Evolutionary conservation across 352 stramenopile species (phyloP).

Genomic region (Phytopythium oedochilum): DNA sequence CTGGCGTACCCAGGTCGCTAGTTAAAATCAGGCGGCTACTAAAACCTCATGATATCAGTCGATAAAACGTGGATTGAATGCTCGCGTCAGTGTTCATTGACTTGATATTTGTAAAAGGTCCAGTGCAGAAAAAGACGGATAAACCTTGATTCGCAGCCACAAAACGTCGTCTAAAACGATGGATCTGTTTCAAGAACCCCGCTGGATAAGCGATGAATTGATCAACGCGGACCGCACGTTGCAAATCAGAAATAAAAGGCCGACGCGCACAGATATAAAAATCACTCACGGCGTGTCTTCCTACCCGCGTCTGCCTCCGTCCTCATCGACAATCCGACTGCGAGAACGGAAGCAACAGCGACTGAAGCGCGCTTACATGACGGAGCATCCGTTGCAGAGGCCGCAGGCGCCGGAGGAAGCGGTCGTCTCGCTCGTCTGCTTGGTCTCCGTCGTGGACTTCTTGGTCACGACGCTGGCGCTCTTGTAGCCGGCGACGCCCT

Average conservation of each 20-base stretch:
- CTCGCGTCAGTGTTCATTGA: no score
- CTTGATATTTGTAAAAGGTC: no score
- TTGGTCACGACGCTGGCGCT: slow-evolving; percentile 27
- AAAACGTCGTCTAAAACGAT: not conserved
- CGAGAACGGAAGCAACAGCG: not conserved
- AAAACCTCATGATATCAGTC: not conserved
- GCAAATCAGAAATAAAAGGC: slow-evolving; percentile 5
- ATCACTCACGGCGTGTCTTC: not conserved
- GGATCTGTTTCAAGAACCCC: slow-evolving; percentile 1
- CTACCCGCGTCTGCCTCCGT: not conserved
- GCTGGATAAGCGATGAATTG: no score
- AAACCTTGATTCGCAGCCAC: not conserved
- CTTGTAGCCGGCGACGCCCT: slow-evolving; percentile 30
- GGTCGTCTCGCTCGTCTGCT: slow-evolving; percentile 10
- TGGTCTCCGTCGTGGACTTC: slow-evolving; percentile 17
- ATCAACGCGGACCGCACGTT: not conserved
- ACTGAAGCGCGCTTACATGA: slow-evolving; percentile 5
- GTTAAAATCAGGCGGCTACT: not conserved
- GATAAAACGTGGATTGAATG: not conserved
- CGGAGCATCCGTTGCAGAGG: slow-evolving; percentile 20
- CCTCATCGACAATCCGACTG: not conserved
- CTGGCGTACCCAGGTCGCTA: not conserved
- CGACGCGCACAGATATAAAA: slow-evolving; percentile 1
- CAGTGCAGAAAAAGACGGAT: not conserved
- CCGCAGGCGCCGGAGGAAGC: slow-evolving; percentile 15